Evolutionary conservation across 1,139 yeast species (phyloP).

Genomic region (Saccharomyces hybrid): DNA sequence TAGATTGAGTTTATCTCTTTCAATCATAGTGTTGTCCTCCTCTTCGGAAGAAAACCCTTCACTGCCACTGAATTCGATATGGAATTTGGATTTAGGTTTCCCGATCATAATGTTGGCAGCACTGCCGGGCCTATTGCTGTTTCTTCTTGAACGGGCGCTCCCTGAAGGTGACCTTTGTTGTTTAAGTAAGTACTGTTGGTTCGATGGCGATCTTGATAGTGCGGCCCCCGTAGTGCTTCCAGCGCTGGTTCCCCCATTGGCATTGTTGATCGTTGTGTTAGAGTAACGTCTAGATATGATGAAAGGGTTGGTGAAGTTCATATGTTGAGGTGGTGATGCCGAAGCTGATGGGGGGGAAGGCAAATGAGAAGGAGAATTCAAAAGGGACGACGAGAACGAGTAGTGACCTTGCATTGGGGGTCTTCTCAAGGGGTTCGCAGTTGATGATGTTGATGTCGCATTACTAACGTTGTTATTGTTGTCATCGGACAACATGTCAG

Average conservation of each 20-base stretch:
- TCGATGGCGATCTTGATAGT: background rate
- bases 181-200: background rate
- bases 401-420: background rate
- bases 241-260: conserved; percentile 1
- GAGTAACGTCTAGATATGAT: conserved; percentile 6
- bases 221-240: conserved; percentile 1
- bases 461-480: conserved; percentile 8
- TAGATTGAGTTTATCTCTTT: conserved; percentile 4
- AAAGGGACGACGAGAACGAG: background rate
- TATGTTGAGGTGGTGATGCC: background rate
- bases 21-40: conserved; percentile 11
- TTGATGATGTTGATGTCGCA: conserved; percentile 2
- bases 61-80: conserved; percentile 23
- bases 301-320: conserved; percentile 3
- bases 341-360: background rate
- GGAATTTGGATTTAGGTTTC: conserved; percentile 12
- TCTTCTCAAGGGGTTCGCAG: background rate
- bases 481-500: conserved; percentile 67
- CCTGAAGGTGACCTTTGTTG: background rate
- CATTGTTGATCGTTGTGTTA: conserved; percentile 3
- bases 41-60: conserved; percentile 21
- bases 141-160: background rate
- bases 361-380: background rate
- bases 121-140: background rate
- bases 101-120: background rate